A percentile compares a stretch with the other conserved stretches of the same genome.
These are phyloP conservation scores for Ascochyta clinopodiicola DNA, from an alignment of 2,329 filamentous ascomycete species.

Conservation along the genomic window DNA sequence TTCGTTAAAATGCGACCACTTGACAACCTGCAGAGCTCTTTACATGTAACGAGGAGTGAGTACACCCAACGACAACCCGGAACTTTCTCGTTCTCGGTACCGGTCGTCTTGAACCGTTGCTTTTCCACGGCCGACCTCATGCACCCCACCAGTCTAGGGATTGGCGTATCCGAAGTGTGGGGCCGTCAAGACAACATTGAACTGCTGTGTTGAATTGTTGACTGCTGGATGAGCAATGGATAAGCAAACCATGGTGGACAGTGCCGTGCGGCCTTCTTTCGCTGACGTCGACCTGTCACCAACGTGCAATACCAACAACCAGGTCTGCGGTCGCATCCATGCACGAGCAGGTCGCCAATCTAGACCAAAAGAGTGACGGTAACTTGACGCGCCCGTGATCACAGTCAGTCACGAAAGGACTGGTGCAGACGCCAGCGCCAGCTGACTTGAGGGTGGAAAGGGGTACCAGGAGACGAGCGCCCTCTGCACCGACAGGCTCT, in stretches of 20 bases:
- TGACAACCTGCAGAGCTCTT: too few relatives aligned
- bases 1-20: too few relatives aligned
- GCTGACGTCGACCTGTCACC: constrained; percentile 5
- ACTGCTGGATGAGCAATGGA: not conserved
- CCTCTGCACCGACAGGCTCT: constrained; percentile 8
- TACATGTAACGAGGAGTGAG: too few relatives aligned
- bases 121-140: constrained; percentile 30
- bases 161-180: constrained; percentile 10
- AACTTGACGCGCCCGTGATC: constrained; percentile 10
- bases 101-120: constrained; percentile 20
- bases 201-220: not conserved
- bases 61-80: constrained; percentile 22
- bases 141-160: constrained; percentile 23
- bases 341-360: not conserved
- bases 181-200: not conserved
- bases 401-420: constrained; percentile 3
- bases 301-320: constrained; percentile 5
- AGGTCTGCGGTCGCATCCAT: constrained; percentile 6
- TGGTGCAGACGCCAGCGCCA: constrained; percentile 19
- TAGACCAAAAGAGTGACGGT: constrained; percentile 1
- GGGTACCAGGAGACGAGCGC: constrained; percentile 17
- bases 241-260: not conserved
- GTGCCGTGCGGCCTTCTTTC: not conserved
- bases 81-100: constrained; percentile 38
- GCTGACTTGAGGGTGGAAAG: constrained; percentile 29